Percentiles rank a stretch among this genome's conserved stretches.
Evolutionary conservation across 148 eudicot species (phyloP).

Genomic region (Arbutus unedo): DNA sequence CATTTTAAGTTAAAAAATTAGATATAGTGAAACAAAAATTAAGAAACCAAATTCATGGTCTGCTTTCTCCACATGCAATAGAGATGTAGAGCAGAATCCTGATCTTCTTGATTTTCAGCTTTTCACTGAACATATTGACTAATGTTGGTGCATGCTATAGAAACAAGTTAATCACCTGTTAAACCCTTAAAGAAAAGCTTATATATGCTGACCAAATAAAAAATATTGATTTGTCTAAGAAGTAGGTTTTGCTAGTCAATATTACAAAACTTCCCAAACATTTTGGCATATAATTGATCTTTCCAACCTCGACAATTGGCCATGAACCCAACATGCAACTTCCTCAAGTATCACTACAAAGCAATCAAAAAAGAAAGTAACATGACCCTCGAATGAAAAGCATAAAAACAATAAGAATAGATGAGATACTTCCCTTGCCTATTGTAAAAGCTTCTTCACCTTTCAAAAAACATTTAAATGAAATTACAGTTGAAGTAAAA

Average conservation of each 20-base stretch:
- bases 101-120: too few species aligned
- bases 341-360: not conserved
- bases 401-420: not conserved
- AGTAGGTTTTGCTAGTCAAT: not conserved
- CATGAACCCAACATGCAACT: not conserved
- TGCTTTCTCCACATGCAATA: too few species aligned
- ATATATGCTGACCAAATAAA: constrained; percentile 1
- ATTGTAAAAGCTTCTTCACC: not conserved
- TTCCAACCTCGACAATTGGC: too few species aligned
- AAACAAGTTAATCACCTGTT: not conserved
- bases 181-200: not conserved
- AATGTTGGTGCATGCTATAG: not conserved
- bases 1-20: too few species aligned
- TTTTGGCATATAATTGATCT: too few species aligned
- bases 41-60: too few species aligned
- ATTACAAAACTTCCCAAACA: not conserved
- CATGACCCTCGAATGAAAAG: too few species aligned
- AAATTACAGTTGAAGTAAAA: not conserved
- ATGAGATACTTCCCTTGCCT: not conserved
- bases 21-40: too few species aligned
- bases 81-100: too few species aligned
- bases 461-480: not conserved
- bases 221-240: not conserved
- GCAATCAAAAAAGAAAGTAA: not conserved
- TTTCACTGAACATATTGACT: too few species aligned